phyloP scores from a whole-genome alignment of 805 yeast species.

The Blastobotrys mokoenaii region DNA sequence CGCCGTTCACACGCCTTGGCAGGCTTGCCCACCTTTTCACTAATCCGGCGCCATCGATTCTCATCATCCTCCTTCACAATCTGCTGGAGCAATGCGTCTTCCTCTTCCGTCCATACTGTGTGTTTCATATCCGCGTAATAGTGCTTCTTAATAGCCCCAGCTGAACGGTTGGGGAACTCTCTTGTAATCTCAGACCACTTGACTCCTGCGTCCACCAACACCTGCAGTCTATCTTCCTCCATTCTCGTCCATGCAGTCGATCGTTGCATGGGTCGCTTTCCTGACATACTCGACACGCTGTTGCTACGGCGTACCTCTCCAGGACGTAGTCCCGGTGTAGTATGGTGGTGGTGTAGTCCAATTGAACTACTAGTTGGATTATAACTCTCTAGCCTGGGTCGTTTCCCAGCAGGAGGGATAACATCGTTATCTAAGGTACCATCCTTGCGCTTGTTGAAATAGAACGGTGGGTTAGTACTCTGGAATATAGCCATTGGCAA shows the following conservation, averaged over 20 bases:
- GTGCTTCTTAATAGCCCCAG: conserved; percentile 26
- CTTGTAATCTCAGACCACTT: conserved; percentile 22
- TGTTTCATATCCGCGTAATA: conserved; percentile 27
- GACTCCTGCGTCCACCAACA: conserved; percentile 19
- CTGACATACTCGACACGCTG: conserved; percentile 5
- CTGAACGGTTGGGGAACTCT: conserved; percentile 24
- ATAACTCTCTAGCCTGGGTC: no score
- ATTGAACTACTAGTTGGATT: no score
- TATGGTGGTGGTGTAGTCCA: no score
- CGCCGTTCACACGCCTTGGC: conserved; percentile 22
- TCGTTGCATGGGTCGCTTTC: conserved; percentile 5
- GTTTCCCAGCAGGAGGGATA: no score
- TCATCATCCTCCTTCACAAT: conserved; percentile 20
- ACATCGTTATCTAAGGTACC: no score
- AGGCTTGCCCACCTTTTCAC: conserved; percentile 21
- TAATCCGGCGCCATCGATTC: conserved; percentile 20
- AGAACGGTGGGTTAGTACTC: no score
- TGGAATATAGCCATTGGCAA: no score
- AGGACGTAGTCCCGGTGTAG: no score
- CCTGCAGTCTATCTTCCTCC: conserved; percentile 16
- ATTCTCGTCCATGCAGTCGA: conserved; percentile 16
- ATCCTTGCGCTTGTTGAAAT: no score
- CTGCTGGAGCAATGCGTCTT: conserved; percentile 17
- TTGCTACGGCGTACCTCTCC: no score
- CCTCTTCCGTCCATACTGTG: conserved; percentile 21